Percentiles rank a stretch among this genome's conserved stretches.
Evolutionary conservation across 768 basidiomycete species (phyloP).

Genomic region (Mycena pura): DNA sequence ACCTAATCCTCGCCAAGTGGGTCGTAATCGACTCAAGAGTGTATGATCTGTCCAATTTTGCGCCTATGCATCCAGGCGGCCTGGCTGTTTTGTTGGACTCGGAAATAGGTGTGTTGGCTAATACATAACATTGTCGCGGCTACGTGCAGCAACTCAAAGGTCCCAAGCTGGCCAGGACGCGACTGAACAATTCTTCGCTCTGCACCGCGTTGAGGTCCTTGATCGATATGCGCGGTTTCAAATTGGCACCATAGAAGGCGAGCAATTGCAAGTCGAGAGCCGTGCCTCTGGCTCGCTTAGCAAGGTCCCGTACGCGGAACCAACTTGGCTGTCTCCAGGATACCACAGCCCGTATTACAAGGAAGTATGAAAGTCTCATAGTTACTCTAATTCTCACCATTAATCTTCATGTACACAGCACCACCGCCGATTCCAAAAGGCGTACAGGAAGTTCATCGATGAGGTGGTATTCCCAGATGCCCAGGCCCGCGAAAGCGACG

Average conservation of each 20-base stretch:
- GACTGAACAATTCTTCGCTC: conserved; percentile 50
- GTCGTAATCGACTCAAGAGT: conserved; percentile 69
- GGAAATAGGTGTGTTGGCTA: conserved; percentile 77
- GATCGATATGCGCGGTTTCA: conserved; percentile 58
- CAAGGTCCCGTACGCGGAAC: conserved; percentile 79
- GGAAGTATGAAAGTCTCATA: conserved; percentile 67
- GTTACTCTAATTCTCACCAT: neutral
- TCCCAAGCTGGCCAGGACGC: conserved; percentile 76
- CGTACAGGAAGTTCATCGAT: conserved; percentile 75
- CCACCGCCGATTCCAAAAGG: conserved; percentile 68
- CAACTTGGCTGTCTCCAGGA: conserved; percentile 58
- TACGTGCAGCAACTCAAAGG: neutral
- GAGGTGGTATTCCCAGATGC: conserved; percentile 68
- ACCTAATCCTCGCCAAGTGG: neutral
- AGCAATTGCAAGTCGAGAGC: conserved; percentile 54
- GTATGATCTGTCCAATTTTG: conserved; percentile 83
- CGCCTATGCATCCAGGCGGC: conserved; percentile 85
- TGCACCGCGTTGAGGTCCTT: conserved; percentile 47
- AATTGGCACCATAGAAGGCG: conserved; percentile 66
- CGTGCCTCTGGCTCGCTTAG: conserved; percentile 59
- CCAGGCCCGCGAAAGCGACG: conserved; percentile 64
- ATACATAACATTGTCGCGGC: conserved; percentile 40
- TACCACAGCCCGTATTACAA: conserved; percentile 30
- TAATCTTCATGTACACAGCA: conserved; percentile 46
- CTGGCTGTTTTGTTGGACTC: conserved; percentile 75